Percentiles rank a stretch among this genome's conserved stretches.
These are phyloP conservation scores for Trichoderma lentiforme DNA, from an alignment of 2,329 filamentous ascomycete genomes.

Conservation along the genomic window DNA sequence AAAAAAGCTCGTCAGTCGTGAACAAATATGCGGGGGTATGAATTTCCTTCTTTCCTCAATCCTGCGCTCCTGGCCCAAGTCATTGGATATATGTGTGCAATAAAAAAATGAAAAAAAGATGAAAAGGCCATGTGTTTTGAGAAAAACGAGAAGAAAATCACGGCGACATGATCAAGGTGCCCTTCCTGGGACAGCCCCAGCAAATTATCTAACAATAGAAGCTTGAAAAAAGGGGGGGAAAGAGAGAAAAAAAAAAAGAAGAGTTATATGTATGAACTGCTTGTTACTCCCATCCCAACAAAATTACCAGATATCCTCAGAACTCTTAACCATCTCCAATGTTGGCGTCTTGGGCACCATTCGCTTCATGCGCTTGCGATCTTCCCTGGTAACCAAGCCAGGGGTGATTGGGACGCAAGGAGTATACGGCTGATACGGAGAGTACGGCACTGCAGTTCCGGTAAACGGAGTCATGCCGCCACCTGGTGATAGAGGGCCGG, in stretches of 20 bases:
- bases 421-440: constrained; percentile 75
- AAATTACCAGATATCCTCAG: constrained; percentile 61
- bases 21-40: constrained; percentile 13
- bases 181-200: constrained; percentile 20
- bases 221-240: neutral
- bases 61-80: constrained; percentile 2
- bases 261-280: neutral
- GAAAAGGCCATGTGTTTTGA: neutral
- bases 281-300: neutral
- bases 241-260: neutral
- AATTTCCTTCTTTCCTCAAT: constrained; percentile 9
- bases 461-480: constrained; percentile 60
- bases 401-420: constrained; percentile 74
- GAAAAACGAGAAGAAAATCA: constrained; percentile 21
- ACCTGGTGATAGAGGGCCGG: constrained; percentile 51
- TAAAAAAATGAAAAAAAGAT: neutral
- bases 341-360: constrained; percentile 62
- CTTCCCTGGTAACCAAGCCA: constrained; percentile 66
- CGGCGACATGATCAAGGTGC: constrained; percentile 25
- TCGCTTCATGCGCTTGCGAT: constrained; percentile 66
- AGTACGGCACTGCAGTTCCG: constrained; percentile 64
- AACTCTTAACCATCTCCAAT: constrained; percentile 57
- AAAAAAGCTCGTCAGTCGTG: constrained; percentile 12
- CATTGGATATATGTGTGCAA: constrained; percentile 4
- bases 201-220: constrained; percentile 26